Evolutionary conservation across 1,139 yeast genomes (phyloP).

Genomic region (Protomyces macrosporus): DNA sequence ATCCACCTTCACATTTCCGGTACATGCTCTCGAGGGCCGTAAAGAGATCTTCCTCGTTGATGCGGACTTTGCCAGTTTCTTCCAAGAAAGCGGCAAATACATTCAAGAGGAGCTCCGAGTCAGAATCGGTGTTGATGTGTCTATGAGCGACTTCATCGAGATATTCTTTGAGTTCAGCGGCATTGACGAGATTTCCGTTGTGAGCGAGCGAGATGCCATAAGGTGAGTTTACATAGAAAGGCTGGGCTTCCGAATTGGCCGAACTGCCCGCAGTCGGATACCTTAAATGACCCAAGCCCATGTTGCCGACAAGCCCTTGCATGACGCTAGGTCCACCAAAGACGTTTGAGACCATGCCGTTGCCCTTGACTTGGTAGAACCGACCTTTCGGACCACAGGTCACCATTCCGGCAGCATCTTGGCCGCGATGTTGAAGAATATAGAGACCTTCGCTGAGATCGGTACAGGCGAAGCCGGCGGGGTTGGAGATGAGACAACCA

Average conservation of each 20-base stretch:
- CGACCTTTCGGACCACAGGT: conserved; percentile 94
- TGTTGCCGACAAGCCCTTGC: conserved; percentile 75
- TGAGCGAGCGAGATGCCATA: conserved; percentile 87
- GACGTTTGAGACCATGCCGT: conserved; percentile 97
- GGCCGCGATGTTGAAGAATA: conserved; percentile 95
- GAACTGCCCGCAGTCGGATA: conserved; percentile 99
- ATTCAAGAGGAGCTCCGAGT: conserved; percentile 82
- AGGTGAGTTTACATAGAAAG: conserved; percentile 95
- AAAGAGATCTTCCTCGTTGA: conserved; percentile 83
- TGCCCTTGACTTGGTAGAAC: conserved; percentile 94
- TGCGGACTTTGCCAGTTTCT: conserved; percentile 86
- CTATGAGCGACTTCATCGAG: conserved; percentile 93
- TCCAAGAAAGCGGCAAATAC: conserved; percentile 89
- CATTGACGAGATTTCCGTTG: conserved; percentile 91
- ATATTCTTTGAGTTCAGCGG: conserved; percentile 65
- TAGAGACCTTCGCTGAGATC: conserved; percentile 90
- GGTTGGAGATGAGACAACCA: conserved; percentile 80
- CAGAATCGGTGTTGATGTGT: conserved; percentile 94
- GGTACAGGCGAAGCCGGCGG: conserved; percentile 67
- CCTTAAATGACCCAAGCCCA: conserved; percentile 92
- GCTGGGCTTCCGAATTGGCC: conserved; percentile 97
- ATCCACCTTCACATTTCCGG: conserved; percentile 82
- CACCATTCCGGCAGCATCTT: conserved; percentile 98
- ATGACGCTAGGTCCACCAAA: conserved; percentile 72
- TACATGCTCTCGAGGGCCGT: conserved; percentile 78